A percentile compares a stretch with the other conserved stretches of the same genome.
Conservation (phyloP, 2,329 filamentous ascomycete genomes). For the Epichloe baconii region DNA sequence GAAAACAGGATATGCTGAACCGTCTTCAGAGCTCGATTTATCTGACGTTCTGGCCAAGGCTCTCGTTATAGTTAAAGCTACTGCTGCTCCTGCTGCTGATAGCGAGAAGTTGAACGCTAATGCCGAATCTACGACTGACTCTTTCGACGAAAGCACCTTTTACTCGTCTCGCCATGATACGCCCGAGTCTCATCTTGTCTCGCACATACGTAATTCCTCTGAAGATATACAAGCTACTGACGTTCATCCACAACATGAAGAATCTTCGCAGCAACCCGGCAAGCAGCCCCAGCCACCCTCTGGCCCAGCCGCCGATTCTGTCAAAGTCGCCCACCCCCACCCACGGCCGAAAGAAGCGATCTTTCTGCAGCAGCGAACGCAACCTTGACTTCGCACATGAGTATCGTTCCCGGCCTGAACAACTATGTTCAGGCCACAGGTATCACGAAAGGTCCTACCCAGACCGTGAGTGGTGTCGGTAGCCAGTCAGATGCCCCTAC, state of each 20-base stretch:
- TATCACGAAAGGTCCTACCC: conserved; percentile 8
- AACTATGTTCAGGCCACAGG: conserved; percentile 12
- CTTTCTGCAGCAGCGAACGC: not conserved
- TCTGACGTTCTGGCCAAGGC: conserved; percentile 61
- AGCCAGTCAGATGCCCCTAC: conserved; percentile 24
- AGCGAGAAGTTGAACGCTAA: conserved; percentile 41
- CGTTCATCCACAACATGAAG: conserved; percentile 7
- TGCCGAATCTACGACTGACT: conserved; percentile 56
- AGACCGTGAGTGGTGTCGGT: conserved; percentile 25
- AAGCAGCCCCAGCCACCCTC: not conserved
- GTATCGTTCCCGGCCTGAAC: conserved; percentile 20
- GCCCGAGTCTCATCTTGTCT: conserved; percentile 38
- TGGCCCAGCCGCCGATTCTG: not conserved
- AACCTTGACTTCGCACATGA: conserved; percentile 7
- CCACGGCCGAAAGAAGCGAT: not conserved
- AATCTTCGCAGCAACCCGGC: not conserved
- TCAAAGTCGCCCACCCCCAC: not conserved
- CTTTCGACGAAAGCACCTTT: conserved; percentile 86
- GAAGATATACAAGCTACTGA: conserved; percentile 17
- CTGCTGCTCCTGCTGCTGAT: conserved; percentile 46
- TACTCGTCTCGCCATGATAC: conserved; percentile 93
- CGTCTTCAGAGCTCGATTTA: conserved; percentile 55
- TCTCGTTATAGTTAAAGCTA: conserved; percentile 55
- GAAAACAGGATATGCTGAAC: conserved; percentile 34
- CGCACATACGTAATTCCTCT: conserved; percentile 34